Conservation (phyloP, 2,329 filamentous ascomycete species). For the Fusarium caatingaense region DNA sequence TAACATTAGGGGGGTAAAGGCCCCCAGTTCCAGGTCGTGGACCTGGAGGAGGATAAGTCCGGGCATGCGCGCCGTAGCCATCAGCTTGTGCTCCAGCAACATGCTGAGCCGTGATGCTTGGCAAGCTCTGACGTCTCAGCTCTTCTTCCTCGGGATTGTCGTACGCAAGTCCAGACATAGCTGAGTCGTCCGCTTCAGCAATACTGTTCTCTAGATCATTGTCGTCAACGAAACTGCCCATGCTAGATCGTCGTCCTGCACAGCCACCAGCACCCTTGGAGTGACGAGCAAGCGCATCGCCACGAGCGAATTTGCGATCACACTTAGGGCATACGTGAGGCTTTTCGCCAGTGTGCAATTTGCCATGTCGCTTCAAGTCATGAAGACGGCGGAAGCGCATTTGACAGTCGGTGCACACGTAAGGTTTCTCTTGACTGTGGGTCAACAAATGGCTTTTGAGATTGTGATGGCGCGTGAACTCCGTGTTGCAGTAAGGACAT, state of each 20-base stretch:
- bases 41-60: conserved; percentile 82
- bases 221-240: conserved; percentile 83
- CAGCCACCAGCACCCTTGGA: conserved; percentile 96
- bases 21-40: conserved; percentile 62
- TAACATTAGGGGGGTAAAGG: conserved; percentile 71
- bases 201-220: conserved; percentile 73
- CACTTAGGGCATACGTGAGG: conserved; percentile 96
- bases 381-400: conserved; percentile 93
- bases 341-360: conserved; percentile 95
- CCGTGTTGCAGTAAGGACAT: conserved; percentile 94
- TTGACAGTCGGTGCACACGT: conserved; percentile 91
- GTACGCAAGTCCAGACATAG: conserved; percentile 68
- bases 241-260: conserved; percentile 88
- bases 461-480: conserved; percentile 97
- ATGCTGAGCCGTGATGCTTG: conserved; percentile 79
- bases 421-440: conserved; percentile 98
- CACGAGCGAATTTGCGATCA: conserved; percentile 92
- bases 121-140: conserved; percentile 75
- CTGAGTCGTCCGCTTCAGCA: conserved; percentile 64
- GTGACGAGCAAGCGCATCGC: conserved; percentile 92
- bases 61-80: conserved; percentile 70
- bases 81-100: conserved; percentile 63
- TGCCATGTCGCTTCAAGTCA: conserved; percentile 94
- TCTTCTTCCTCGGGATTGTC: conserved; percentile 71
- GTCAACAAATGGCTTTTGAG: conserved; percentile 97